phyloP scores from a whole-genome alignment of 768 basidiomycete genomes.

The Tylopilus intermedius region DNA sequence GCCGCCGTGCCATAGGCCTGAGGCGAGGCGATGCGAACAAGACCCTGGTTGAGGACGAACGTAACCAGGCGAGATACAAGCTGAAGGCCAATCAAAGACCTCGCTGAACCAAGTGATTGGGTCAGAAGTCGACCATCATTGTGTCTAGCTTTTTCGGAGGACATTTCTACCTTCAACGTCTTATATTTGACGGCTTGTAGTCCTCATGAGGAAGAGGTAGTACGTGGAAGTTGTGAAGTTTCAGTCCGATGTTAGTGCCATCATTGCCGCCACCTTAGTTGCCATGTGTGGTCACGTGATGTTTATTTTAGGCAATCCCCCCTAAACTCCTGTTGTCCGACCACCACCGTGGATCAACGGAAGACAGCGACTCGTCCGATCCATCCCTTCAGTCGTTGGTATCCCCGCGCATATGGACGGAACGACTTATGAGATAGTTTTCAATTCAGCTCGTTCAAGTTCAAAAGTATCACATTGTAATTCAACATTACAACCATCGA shows the following conservation, averaged over 20 bases:
- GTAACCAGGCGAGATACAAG: constrained; percentile 80
- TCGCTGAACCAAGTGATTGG: constrained; percentile 38
- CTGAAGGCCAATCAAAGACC: constrained; percentile 81
- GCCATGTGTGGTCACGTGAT: constrained; percentile 9
- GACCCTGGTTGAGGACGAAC: constrained; percentile 82
- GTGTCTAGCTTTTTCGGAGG: background rate
- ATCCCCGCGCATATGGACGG: too few relatives aligned
- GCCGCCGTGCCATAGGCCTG: constrained; percentile 85
- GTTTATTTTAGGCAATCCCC: constrained; percentile 3
- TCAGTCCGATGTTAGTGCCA: background rate
- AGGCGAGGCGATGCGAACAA: constrained; percentile 80
- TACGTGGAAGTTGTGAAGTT: background rate
- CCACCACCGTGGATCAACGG: too few relatives aligned
- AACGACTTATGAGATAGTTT: too few relatives aligned
- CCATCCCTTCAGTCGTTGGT: background rate
- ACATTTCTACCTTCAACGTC: constrained; percentile 8
- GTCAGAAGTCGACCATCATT: constrained; percentile 18
- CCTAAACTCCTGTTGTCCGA: background rate
- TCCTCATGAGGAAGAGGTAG: background rate
- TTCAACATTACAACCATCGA: too few relatives aligned
- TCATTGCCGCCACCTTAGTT: background rate
- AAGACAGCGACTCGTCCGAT: background rate
- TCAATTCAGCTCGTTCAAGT: background rate
- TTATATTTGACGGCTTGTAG: constrained; percentile 4
- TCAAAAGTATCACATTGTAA: too few relatives aligned